Base-by-base conservation (phyloP, 169 alveolate genomes). In the Babesia divergens region DNA sequence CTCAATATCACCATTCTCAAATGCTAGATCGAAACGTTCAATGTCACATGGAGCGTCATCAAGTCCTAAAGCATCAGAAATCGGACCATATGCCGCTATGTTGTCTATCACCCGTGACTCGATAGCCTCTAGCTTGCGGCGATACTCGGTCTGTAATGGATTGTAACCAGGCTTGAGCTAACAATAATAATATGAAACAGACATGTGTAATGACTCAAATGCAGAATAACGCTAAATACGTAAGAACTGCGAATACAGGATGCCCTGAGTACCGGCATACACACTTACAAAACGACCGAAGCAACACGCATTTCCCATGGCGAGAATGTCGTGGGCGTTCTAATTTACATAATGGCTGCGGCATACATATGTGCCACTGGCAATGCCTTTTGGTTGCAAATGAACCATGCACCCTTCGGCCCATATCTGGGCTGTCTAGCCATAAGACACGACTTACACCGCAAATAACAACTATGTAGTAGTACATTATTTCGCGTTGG, bases 301-400 rank as follows among this genome's bases (percentile, higher is more conserved):
- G 76, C 86, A 77, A 29, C 86, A 77, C 18, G 29, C 22, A 18
- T 77, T 77, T 37, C 86, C 86, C 86, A 77, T 77, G 0, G 0
- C 32, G 64, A 16, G 29, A 29, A 3, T 4, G 18, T 0, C 7
- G 42, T 20, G 46, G n/a, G 24, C 51, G 18, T 18, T 49, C 37
- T 3, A 47, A 50, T 3, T 9, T 44, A n/a, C 47, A 5, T 20
- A 18, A 5, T 9, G 16, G 5, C 37, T 13, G 16, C 9, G 40
- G 0, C 3, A 6, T 38, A 3, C 9, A 22, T 18, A 9, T 5
- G 40, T 20, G 9, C 34, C 46, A 13, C 50, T 22, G 53, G 58
- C 65, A 26, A 40, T 20, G 47, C n/a, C 51, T 32, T 35, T 28
- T 55, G 51, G n/a, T 3, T 26, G 53, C 24, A 6, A 47, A 51